Conservation (phyloP, 108 stramenopile genomes). For the Halocafeteria seosinensis region DNA sequence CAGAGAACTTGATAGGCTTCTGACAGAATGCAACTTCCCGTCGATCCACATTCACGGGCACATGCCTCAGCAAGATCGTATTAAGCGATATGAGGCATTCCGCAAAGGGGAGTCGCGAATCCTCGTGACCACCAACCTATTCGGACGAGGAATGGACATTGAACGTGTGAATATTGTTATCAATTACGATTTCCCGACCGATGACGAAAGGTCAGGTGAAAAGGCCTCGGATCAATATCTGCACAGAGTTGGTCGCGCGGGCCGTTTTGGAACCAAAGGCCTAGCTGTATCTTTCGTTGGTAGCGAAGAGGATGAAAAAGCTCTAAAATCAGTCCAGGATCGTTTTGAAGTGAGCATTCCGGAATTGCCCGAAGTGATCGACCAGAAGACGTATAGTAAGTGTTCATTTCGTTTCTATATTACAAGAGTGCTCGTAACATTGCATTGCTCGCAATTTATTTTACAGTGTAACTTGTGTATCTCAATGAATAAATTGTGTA, state of each 20-base stretch:
- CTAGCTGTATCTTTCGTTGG: slow-evolving; percentile 93
- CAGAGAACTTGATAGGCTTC: slow-evolving; percentile 57
- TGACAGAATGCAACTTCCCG: slow-evolving; percentile 98
- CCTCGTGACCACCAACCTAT: slow-evolving; percentile 93
- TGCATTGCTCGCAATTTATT: no score
- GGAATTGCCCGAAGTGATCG: slow-evolving; percentile 91
- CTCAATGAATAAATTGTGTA: no score
- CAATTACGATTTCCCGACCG: slow-evolving; percentile 96
- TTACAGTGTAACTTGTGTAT: no score
- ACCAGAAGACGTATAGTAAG: slow-evolving; percentile 76
- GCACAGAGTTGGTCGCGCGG: slow-evolving; percentile 92
- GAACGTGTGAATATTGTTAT: slow-evolving; percentile 98
- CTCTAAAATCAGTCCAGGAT: slow-evolving; percentile 74
- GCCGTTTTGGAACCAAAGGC: slow-evolving; percentile 98
- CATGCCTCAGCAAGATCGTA: slow-evolving; percentile 87
- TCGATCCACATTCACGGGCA: slow-evolving; percentile 90
- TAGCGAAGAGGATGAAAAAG: slow-evolving; percentile 70
- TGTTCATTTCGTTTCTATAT: no score
- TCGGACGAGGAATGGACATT: slow-evolving; percentile 98
- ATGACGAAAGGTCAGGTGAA: slow-evolving; percentile 4
- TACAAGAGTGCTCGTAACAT: no score
- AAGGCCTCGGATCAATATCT: slow-evolving; percentile 72
- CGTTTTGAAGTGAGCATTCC: slow-evolving; percentile 96
- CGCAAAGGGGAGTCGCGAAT: slow-evolving; percentile 95
- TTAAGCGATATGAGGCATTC: slow-evolving; percentile 83